A percentile compares a stretch with the other conserved stretches of the same genome.
phyloP scores from a whole-genome alignment of 257 asterid genomes.

The Plantago elongata region DNA sequence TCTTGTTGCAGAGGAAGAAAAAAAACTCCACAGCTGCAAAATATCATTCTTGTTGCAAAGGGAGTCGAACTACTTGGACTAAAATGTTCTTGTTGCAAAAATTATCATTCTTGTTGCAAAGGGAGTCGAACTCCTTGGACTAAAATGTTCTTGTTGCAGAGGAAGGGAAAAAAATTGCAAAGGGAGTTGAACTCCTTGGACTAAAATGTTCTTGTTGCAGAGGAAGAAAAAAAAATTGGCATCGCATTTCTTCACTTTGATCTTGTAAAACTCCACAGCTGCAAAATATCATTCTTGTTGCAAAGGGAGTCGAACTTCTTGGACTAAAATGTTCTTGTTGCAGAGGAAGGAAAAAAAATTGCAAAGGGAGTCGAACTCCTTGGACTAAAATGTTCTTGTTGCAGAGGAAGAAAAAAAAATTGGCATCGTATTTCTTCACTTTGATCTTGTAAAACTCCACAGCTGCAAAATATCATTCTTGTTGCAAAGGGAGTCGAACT shows the following conservation, averaged over 20 bases:
- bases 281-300: constrained; percentile 29
- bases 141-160: constrained; percentile 28
- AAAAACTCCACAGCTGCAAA: constrained; percentile 41
- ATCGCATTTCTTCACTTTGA: constrained; percentile 36
- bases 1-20: too few relatives aligned
- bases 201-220: constrained; percentile 37
- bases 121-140: constrained; percentile 42
- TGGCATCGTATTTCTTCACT: constrained; percentile 35
- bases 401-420: too few relatives aligned
- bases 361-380: too few relatives aligned
- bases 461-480: constrained; percentile 38
- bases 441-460: constrained; percentile 32
- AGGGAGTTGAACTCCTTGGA: constrained; percentile 51
- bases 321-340: constrained; percentile 46
- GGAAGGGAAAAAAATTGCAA: too few relatives aligned
- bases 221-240: too few relatives aligned
- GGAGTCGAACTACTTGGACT: too few relatives aligned
- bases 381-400: too few relatives aligned
- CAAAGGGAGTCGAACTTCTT: constrained; percentile 49
- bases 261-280: constrained; percentile 41
- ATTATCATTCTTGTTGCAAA: too few relatives aligned
- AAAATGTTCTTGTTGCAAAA: too few relatives aligned
- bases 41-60: too few relatives aligned
- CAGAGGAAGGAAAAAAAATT: too few relatives aligned
- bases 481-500: constrained; percentile 49